Evolutionary conservation across 495 filamentous ascomycete genomes (phyloP), one percentile per base, ranked within the genome.

Genomic region (Aspergillus saccharolyticus): DNA sequence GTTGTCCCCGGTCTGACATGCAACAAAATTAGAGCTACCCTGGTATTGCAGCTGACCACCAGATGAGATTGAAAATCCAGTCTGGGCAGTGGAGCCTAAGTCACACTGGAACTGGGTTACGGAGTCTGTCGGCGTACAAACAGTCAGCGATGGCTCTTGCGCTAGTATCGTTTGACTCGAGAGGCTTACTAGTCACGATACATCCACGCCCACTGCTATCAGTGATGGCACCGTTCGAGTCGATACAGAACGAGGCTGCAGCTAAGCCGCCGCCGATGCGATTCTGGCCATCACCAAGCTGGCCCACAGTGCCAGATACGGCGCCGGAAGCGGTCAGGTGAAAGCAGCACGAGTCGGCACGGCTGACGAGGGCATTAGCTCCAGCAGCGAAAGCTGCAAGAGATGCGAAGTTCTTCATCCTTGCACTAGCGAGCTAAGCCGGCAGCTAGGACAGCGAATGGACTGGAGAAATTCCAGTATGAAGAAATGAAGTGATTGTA

Each of bases 61-160:
- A 21, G 75, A 78, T 56, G 62, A 70, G 53, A 85, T 70, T 9
- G 71, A 68, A 67, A 83, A 85, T 33, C 78, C 78, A 8, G 68
- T 42, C 44, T 69, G 70, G 17, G 76, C 72, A 4, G 48, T 56
- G 18, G 73, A 75, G 58, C 81, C 83, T 20, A 68, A 56, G 56
- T 88, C 85, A 66, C 87, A 90, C 66, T 89, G 85, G 47, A 82
- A 81, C 59, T 89, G 83, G 15, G 79, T 79, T 5, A 80, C 83
- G 3, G 78, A 74, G 10, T 78, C 78, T 82, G 53, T 17, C 61
- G 42, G 22, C 17, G 53, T 46, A 39, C 51, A 59, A 49, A 62
- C 60, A 33, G 56, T 63, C 55, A 62, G 45, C 18, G 18, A 43
- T 1, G 21, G 7, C 14, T 39, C 33, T 8, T 12, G 7, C 12